Base-by-base conservation (phyloP, 768 basidiomycete species). In the Naganishia vishniacii region DNA sequence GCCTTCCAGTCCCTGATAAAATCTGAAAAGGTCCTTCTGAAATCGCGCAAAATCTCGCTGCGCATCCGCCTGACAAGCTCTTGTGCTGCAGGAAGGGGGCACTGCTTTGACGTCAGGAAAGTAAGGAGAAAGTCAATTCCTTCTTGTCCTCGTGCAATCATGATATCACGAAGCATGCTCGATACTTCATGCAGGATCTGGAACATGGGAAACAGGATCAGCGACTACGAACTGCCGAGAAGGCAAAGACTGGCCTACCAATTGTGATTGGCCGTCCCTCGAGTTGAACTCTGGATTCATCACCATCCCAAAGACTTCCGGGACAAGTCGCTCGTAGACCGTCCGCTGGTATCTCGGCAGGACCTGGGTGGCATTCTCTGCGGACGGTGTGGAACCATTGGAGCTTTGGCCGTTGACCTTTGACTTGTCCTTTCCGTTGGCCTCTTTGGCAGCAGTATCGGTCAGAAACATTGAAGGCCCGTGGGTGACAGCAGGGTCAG, bases 271-370 rank as follows among this genome's bases (percentile, higher is more conserved):
- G 1, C 89, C 91, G 72, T 95, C 91, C 73, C 89, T 89, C 68
- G 87, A 80, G 72, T 92, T 93, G 75, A 95, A 89, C 42, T 86
- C 84, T 0, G 87, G 84, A 9, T 82, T 80, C 12, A 88, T 86
- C 0, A 91, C 84, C 4, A 97, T 84, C 8, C 85, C 82, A 76
- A 99, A 95, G 25, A 86, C 87, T 2, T 84, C 80, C 12, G 91
- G 89, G 58, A 98, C 80, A 34, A 94, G 78, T 13, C 86, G 84
- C 66, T 92, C 88, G 71, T 98, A 98, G 31, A 94, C 83, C 74
- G 93, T 93, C 15, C 84, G 83, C 69, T 97, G 92, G 69, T 95
- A 97, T 0, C 94, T 93, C 12, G 91, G 91, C 46, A 98, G 77
- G 12, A 71, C 71, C 28, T 75, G 71, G 8, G 67, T 65, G 25